Base-by-base conservation (phyloP, 2,329 filamentous ascomycete species). In the Teratosphaeria gauchensis region DNA sequence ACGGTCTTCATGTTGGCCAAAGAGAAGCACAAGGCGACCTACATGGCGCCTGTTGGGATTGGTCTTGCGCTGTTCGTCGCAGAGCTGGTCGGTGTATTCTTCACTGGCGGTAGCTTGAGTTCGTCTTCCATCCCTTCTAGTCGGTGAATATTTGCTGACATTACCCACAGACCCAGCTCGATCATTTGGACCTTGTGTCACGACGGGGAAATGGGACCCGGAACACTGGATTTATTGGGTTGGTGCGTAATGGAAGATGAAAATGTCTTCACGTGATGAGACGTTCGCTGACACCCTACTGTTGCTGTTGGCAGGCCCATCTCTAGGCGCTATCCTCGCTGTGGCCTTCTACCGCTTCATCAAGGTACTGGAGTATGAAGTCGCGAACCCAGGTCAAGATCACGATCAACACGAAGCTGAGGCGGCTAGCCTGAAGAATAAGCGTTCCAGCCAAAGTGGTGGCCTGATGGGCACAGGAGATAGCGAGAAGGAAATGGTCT, bases 21-120 rank as follows among this genome's bases (percentile, higher is more conserved):
- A 2, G 62, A 89, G 69, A 90, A 90, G 74, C 86, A 90, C 71
- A 84, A 85, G 52, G 83, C 83, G 2, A 90, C 87, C 0, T 89
- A 80, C 68, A 74, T 90, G 1, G 87, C 87, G 0, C 87, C 88
- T 0, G 74, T 90, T 3, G 86, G 85, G 12, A 89, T 91, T 63
- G 88, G 88, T 1, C 72, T 89, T 1, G 78, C 86, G 0, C 78
- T 90, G 56, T 90, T 90, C 70, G 80, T 90, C 51, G 75, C 76
- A 0, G 78, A 83, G 59, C 62, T 84, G 55, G 73, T 76, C 3
- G 67, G 73, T 16, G 74, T 77, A 0, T 75, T 71, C 61, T 77
- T 71, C 63, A 78, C 76, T 0, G 76, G 76, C 8, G 75, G 75
- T 4, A 72, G 69, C 12, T 56, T 77, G 54, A 77, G 32, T 54